Percentiles rank a stretch among this genome's conserved stretches.
Evolutionary conservation across 108 stramenopile genomes (phyloP).

Genomic region (Hondaea fermentalgiana): DNA sequence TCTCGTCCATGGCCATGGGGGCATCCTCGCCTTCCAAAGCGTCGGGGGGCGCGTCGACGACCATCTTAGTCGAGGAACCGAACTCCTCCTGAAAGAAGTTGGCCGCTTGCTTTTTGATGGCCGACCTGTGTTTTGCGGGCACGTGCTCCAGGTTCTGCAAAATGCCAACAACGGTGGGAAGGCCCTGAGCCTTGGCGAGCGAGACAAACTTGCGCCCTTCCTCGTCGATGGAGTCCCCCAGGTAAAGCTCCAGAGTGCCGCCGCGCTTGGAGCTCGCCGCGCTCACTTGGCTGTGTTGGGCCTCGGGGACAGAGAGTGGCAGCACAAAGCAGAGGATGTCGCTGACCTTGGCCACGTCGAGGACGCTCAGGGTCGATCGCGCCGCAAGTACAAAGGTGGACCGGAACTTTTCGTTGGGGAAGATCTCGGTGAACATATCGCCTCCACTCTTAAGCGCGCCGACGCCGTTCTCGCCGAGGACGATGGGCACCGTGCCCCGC

Average conservation of each 20-base stretch:
- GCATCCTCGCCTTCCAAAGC: conserved; percentile 26
- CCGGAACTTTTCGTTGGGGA: conserved; percentile 60
- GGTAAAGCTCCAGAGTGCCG: conserved; percentile 14
- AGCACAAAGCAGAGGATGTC: conserved; percentile 73
- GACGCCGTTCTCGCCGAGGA: conserved; percentile 21
- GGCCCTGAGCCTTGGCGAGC: conserved; percentile 85
- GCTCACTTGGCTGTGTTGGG: conserved; percentile 28
- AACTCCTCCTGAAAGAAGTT: conserved; percentile 45
- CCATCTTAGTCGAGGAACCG: neutral
- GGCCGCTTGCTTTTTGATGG: conserved; percentile 32
- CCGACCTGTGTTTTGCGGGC: neutral
- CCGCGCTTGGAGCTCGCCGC: conserved; percentile 33
- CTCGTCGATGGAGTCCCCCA: conserved; percentile 38
- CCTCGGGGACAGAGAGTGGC: conserved; percentile 73
- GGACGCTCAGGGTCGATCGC: conserved; percentile 57
- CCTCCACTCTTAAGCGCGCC: conserved; percentile 14
- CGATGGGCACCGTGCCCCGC: conserved; percentile 42
- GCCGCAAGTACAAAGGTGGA: conserved; percentile 71
- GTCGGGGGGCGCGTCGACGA: neutral
- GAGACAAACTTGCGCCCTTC: conserved; percentile 54
- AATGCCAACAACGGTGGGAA: conserved; percentile 76
- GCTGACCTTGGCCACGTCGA: conserved; percentile 69
- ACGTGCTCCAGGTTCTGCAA: conserved; percentile 44
- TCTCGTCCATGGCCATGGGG: conserved; percentile 35
- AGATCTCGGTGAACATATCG: conserved; percentile 45